Percentiles rank a stretch among this genome's conserved stretches.
These are phyloP conservation scores for Diaporthe sp. DNA, from an alignment of 2,329 filamentous ascomycete genomes.

Conservation along the genomic window DNA sequence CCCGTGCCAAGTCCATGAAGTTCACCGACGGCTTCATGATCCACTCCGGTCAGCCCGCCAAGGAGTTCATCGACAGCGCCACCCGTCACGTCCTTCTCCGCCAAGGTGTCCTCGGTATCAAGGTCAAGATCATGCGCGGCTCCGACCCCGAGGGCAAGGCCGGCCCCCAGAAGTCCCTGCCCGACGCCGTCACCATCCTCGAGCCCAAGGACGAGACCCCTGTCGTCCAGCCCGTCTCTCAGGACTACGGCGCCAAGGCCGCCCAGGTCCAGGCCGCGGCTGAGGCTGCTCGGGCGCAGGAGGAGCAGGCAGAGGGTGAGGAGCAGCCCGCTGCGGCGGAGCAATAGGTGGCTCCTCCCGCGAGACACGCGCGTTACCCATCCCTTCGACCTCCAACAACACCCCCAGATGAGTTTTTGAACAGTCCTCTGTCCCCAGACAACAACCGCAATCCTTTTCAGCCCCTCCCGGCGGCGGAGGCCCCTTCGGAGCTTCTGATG, in stretches of 20 bases:
- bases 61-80: slow-evolving; percentile 99
- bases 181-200: slow-evolving; percentile 99
- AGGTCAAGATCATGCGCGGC: slow-evolving; percentile 99
- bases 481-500: slow-evolving; percentile 18
- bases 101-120: slow-evolving; percentile 99
- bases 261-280: slow-evolving; percentile 75
- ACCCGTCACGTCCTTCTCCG: slow-evolving; percentile 99
- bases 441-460: slow-evolving; percentile 22
- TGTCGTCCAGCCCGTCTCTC: slow-evolving; percentile 93
- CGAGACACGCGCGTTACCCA: slow-evolving; percentile 34
- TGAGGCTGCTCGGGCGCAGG: slow-evolving; percentile 68
- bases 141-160: slow-evolving; percentile 99
- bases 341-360: slow-evolving; percentile 55
- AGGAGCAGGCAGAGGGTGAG: slow-evolving; percentile 62
- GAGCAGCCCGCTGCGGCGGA: slow-evolving; percentile 68
- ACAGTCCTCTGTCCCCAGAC: slow-evolving; percentile 22
- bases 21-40: slow-evolving; percentile 99
- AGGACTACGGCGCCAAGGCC: slow-evolving; percentile 98
- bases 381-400: slow-evolving; percentile 27
- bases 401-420: slow-evolving; percentile 27
- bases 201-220: slow-evolving; percentile 99
- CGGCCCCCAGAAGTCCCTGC: slow-evolving; percentile 95
- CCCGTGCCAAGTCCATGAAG: slow-evolving; percentile 99
- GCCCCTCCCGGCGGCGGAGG: slow-evolving; percentile 9
- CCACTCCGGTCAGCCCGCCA: slow-evolving; percentile 99